These are phyloP conservation scores for grape (Vitis vinifera) DNA, from an alignment of 164 flowering plant genomes.

Conservation along the genomic window ASM3070453v1 NC_081806.1:1398001-1398500, in stretches of 20 bases:
- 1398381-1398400: constrained; percentile 10
- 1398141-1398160: constrained; percentile 50
- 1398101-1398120: constrained; percentile 80
- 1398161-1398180: constrained; percentile 80
- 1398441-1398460: background rate
- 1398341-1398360: constrained; percentile 28
- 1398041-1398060: too few relatives aligned
- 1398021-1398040: too few relatives aligned
- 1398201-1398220: constrained; percentile 60
- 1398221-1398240: constrained; percentile 1
- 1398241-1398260: background rate
- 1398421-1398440: background rate
- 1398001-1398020: too few relatives aligned
- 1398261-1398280: background rate
- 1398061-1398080: background rate
- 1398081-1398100: constrained; percentile 6
- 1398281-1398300: constrained; percentile 25
- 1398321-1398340: constrained; percentile 24
- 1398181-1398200: constrained; percentile 72
- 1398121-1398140: constrained; percentile 70
- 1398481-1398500: too few relatives aligned
- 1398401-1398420: background rate
- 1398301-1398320: constrained; percentile 43
- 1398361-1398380: constrained; percentile 38
- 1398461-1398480: too few relatives aligned